Conservation (phyloP, 164 flowering plant genomes). For the Stephania japonica region DNA sequence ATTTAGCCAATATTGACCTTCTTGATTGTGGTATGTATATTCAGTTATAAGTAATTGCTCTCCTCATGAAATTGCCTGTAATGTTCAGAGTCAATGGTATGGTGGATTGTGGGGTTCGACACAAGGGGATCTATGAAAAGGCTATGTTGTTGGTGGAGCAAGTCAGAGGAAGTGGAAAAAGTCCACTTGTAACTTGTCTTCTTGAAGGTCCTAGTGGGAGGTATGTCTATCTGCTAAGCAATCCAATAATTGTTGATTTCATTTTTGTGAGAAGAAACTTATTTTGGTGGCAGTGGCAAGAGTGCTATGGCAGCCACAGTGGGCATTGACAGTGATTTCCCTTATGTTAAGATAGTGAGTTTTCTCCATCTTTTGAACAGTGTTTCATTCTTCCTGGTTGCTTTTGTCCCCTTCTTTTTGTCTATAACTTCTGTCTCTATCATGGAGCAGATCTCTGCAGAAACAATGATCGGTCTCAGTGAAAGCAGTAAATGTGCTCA, state of each 20-base stretch:
- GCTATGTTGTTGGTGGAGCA: conserved; percentile 93
- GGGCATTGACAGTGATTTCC: conserved; percentile 92
- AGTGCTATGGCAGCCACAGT: conserved; percentile 89
- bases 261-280: conserved; percentile 6
- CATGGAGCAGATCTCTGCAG: conserved; percentile 70
- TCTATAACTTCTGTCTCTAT: conserved; percentile 5
- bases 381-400: conserved; percentile 3
- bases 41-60: no score
- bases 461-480: conserved; percentile 91
- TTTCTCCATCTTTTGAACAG: conserved; percentile 3
- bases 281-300: conserved; percentile 71
- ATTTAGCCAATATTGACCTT: no score
- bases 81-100: conserved; percentile 71
- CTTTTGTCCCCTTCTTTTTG: neutral
- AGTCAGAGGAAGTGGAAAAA: conserved; percentile 89
- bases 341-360: conserved; percentile 95
- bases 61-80: neutral
- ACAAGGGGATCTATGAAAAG: conserved; percentile 71
- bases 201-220: conserved; percentile 97
- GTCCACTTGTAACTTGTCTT: conserved; percentile 88
- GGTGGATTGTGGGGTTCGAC: conserved; percentile 78
- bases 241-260: neutral
- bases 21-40: no score
- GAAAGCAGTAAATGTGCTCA: conserved; percentile 93
- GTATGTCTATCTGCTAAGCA: conserved; percentile 24